Percentiles rank a stretch among this genome's conserved stretches.
These are phyloP conservation scores for Deinandra increscens DNA, from an alignment of 129 eudicot genomes.

Conservation along the genomic window DNA sequence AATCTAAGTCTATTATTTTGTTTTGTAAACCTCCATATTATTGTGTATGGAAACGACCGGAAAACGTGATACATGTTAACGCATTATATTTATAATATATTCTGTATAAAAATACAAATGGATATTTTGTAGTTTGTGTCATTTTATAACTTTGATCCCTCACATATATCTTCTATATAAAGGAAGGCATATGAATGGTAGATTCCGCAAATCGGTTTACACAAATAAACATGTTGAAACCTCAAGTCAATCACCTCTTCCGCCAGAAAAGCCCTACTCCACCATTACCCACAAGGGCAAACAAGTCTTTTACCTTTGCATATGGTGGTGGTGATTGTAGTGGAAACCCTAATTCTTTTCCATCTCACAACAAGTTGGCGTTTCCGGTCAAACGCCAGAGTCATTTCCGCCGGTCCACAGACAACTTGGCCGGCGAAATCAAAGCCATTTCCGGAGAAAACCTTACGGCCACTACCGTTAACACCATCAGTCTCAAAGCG, in stretches of 20 bases:
- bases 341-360: constrained; percentile 19
- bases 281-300: background rate
- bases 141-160: background rate
- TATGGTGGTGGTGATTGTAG: constrained; percentile 3
- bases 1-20: too few relatives aligned
- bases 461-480: background rate
- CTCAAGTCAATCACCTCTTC: constrained; percentile 9
- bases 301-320: constrained; percentile 1
- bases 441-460: constrained; percentile 23
- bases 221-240: constrained; percentile 30
- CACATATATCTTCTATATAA: too few relatives aligned
- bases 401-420: background rate
- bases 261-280: too few relatives aligned
- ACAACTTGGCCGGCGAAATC: constrained; percentile 2
- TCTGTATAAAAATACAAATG: too few relatives aligned
- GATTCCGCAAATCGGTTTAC: background rate
- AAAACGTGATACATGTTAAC: too few relatives aligned
- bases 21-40: too few relatives aligned
- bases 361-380: constrained; percentile 21
- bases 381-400: constrained; percentile 16
- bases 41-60: too few relatives aligned
- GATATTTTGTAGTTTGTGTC: too few relatives aligned
- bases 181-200: background rate
- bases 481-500: constrained; percentile 35
- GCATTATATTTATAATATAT: too few relatives aligned